A percentile compares a stretch with the other conserved stretches of the same genome.
Conservation (phyloP, 257 asterid species). For the Eucommia ulmoides region DNA sequence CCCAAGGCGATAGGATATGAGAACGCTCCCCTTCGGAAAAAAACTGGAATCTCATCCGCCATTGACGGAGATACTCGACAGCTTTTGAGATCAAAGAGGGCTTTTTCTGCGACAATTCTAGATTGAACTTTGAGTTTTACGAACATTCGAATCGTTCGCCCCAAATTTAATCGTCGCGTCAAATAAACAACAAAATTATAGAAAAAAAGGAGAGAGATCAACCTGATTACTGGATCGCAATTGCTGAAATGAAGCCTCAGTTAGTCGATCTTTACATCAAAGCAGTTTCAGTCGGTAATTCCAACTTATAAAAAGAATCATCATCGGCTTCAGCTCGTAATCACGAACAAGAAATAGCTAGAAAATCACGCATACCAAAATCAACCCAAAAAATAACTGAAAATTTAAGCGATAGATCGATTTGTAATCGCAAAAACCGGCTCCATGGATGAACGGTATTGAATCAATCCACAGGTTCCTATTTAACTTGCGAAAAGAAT, state of each 20-base stretch:
- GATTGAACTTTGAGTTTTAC: slow-evolving; percentile 1
- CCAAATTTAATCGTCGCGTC: not conserved
- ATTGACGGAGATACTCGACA: not conserved
- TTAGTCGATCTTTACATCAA: not conserved
- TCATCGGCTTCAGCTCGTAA: not conserved
- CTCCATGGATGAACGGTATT: not conserved
- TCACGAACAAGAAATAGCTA: not conserved
- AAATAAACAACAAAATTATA: too few relatives aligned
- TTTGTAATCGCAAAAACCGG: not conserved
- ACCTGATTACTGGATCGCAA: too few relatives aligned
- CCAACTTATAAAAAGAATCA: not conserved
- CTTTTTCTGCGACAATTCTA: not conserved
- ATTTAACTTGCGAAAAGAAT: not conserved
- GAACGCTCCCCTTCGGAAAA: not conserved
- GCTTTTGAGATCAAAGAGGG: not conserved
- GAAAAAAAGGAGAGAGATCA: too few relatives aligned
- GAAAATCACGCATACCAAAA: not conserved
- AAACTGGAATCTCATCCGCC: not conserved
- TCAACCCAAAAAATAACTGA: not conserved
- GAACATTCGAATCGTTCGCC: not conserved
- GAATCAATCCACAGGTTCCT: slow-evolving; percentile 1
- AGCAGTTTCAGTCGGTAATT: slow-evolving; percentile 2
- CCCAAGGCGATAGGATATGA: too few relatives aligned
- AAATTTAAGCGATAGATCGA: too few relatives aligned
- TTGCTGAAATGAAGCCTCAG: slow-evolving; percentile 2